phyloP scores from a whole-genome alignment of 2,329 filamentous ascomycete genomes.

The Aaosphaeria pasadenensis region DNA sequence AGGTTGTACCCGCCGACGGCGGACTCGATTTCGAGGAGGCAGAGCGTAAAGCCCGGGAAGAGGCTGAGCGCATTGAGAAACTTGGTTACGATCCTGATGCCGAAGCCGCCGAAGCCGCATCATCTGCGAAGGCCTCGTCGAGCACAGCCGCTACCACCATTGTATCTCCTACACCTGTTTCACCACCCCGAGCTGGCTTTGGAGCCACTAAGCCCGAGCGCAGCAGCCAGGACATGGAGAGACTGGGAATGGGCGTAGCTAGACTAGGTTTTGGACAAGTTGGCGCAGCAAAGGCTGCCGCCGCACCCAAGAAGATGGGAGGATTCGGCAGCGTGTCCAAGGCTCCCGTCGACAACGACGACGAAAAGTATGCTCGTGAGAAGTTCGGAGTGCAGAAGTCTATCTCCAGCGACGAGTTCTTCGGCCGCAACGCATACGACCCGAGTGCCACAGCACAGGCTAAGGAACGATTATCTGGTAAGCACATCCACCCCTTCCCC shows the following conservation, averaged over 20 bases:
- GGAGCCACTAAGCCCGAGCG: conserved; percentile 57
- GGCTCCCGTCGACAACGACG: conserved; percentile 61
- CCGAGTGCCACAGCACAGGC: conserved; percentile 78
- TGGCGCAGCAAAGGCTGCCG: conserved; percentile 57
- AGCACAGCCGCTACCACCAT: conserved; percentile 55
- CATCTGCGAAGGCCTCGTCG: conserved; percentile 37
- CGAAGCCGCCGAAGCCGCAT: conserved; percentile 51
- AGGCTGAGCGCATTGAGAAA: conserved; percentile 93
- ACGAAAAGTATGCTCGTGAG: conserved; percentile 75
- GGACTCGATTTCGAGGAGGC: conserved; percentile 90
- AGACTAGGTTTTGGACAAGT: conserved; percentile 87
- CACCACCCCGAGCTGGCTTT: conserved; percentile 60
- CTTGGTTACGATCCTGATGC: conserved; percentile 93
- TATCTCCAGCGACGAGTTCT: conserved; percentile 98
- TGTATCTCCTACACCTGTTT: conserved; percentile 73
- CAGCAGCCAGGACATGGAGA: conserved; percentile 75
- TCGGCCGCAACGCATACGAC: conserved; percentile 86
- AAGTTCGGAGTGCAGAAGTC: conserved; percentile 94
- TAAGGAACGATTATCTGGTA: conserved; percentile 71
- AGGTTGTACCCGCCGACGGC: conserved; percentile 68
- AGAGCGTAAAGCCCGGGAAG: conserved; percentile 94
- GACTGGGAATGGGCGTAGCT: conserved; percentile 83
- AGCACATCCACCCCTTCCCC: background rate
- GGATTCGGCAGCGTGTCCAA: conserved; percentile 88
- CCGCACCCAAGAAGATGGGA: conserved; percentile 72